A percentile compares a stretch with the other conserved stretches of the same genome.
Conservation (phyloP, 306 rosid species). For the Dalbergia oliveri region DNA sequence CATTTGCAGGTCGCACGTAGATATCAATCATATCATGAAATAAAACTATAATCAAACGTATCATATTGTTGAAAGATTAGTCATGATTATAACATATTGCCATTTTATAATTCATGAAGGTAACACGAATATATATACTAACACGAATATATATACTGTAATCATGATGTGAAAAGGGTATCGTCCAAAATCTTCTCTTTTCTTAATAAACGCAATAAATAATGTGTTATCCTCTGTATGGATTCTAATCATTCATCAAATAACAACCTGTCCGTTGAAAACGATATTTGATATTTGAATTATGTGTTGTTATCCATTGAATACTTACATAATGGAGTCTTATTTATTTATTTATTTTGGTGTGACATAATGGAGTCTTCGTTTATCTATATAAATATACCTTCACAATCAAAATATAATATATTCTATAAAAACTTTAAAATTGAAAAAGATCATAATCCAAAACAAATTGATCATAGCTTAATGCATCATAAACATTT, state of each 20-base stretch:
- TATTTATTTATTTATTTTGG: too few species aligned
- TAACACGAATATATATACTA: neutral
- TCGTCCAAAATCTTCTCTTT: slow-evolving; percentile 5
- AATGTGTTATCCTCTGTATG: neutral
- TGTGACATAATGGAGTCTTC: slow-evolving; percentile 18
- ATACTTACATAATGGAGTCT: slow-evolving; percentile 30
- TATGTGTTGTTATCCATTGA: slow-evolving; percentile 12
- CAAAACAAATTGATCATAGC: neutral
- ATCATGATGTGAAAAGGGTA: slow-evolving; percentile 47
- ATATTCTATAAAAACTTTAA: neutral
- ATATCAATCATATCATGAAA: slow-evolving; percentile 19
- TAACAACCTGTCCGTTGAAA: slow-evolving; percentile 29
- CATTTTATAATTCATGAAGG: slow-evolving; percentile 25
- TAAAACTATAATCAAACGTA: neutral
- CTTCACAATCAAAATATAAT: slow-evolving; percentile 27
- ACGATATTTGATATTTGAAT: slow-evolving; percentile 17
- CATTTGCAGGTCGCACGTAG: slow-evolving; percentile 1
- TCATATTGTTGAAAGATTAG: slow-evolving; percentile 31
- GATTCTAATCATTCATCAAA: slow-evolving; percentile 22
- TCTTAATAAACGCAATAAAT: neutral
- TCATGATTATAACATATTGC: neutral
- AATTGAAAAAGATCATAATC: neutral
- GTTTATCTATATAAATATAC: neutral
- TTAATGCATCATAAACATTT: slow-evolving; percentile 9
- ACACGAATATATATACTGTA: too few species aligned